phyloP scores from a whole-genome alignment of 2,329 filamentous ascomycete genomes.

The Fusarium lateritium region DNA sequence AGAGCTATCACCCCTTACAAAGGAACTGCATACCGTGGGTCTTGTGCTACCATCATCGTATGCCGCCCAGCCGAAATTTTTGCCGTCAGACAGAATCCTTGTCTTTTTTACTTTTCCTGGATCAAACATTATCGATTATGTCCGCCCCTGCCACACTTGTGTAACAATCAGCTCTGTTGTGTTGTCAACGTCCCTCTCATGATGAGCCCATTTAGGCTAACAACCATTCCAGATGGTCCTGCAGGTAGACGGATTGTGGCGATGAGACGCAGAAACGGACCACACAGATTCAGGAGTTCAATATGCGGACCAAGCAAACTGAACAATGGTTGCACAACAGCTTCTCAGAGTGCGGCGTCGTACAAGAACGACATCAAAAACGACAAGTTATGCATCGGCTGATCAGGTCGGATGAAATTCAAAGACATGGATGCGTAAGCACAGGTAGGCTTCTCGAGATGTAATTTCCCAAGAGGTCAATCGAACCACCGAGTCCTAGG shows the following conservation, averaged over 20 bases:
- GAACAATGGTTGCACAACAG: constrained; percentile 29
- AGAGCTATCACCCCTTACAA: neutral
- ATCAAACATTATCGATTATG: constrained; percentile 10
- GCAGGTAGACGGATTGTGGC: constrained; percentile 10
- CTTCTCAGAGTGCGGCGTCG: constrained; percentile 8
- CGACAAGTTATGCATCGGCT: constrained; percentile 18
- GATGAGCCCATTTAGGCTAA: constrained; percentile 2
- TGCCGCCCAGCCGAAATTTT: constrained; percentile 18
- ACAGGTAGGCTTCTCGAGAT: neutral
- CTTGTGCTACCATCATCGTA: constrained; percentile 24
- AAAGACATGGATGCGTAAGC: neutral
- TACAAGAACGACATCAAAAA: constrained; percentile 20
- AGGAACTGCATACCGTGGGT: constrained; percentile 5
- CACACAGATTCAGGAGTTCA: constrained; percentile 3
- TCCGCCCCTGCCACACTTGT: constrained; percentile 28
- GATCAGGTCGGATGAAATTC: constrained; percentile 13
- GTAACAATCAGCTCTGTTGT: constrained; percentile 25
- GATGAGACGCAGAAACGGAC: constrained; percentile 6
- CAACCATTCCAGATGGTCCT: constrained; percentile 1
- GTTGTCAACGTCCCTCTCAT: constrained; percentile 15
- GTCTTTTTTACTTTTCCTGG: neutral
- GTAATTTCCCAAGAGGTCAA: neutral
- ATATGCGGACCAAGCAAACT: constrained; percentile 22
- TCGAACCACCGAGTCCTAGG: constrained; percentile 4
- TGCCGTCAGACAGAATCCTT: neutral